A percentile compares a stretch with the other conserved stretches of the same genome.
These are phyloP conservation scores for Penicillium polonicum DNA, from an alignment of 2,329 filamentous ascomycete genomes.

Conservation along the genomic window DNA sequence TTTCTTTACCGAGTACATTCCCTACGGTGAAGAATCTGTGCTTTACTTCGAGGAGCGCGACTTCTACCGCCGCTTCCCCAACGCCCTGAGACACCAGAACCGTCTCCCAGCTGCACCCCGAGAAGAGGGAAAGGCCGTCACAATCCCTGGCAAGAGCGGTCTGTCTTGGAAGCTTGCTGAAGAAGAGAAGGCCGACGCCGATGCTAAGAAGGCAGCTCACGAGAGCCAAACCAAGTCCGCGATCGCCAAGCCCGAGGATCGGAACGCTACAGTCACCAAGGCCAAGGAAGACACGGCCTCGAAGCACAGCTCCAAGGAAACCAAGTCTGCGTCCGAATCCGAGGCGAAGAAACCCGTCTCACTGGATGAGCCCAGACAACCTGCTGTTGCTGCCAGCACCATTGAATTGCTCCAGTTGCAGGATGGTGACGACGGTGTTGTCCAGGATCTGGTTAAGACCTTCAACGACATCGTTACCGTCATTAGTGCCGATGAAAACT, in stretches of 20 bases:
- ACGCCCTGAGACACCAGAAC: conserved; percentile 51
- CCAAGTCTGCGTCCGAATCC: conserved; percentile 10
- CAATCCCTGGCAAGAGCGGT: conserved; percentile 80
- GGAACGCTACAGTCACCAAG: conserved; percentile 29
- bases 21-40: conserved; percentile 90
- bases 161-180: conserved; percentile 76
- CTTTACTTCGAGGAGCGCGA: conserved; percentile 94
- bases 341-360: conserved; percentile 31
- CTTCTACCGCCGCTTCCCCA: conserved; percentile 80
- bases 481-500: conserved; percentile 80
- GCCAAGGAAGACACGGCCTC: conserved; percentile 32
- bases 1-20: conserved; percentile 96
- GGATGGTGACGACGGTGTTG: conserved; percentile 77
- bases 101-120: conserved; percentile 30
- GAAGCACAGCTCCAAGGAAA: conserved; percentile 28
- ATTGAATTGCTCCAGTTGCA: conserved; percentile 77
- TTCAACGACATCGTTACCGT: conserved; percentile 94
- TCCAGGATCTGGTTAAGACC: conserved; percentile 91
- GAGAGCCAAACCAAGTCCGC: conserved; percentile 30
- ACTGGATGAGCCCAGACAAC: conserved; percentile 39
- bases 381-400: conserved; percentile 53
- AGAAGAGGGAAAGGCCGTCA: conserved; percentile 68
- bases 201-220: conserved; percentile 52
- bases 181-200: conserved; percentile 58
- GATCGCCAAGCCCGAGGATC: conserved; percentile 30